A percentile compares a stretch with the other conserved stretches of the same genome.
phyloP scores from a whole-genome alignment of 2,329 filamentous ascomycete species.

The Aspergillus awamori region DNA sequence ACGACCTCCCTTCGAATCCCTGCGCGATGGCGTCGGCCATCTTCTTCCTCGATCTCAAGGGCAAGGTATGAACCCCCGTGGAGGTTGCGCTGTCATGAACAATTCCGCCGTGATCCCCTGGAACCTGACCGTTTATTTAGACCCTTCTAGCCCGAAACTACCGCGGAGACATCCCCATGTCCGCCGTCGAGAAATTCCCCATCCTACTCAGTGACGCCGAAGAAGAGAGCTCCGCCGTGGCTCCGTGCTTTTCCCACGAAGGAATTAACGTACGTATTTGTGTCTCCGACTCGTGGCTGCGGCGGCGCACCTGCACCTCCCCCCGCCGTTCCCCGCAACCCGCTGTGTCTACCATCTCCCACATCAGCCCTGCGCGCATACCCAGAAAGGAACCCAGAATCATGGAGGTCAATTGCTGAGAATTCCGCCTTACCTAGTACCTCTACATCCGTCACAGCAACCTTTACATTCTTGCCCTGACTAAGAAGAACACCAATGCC shows the following conservation, averaged over 20 bases:
- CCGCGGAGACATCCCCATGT: slow-evolving; percentile 98
- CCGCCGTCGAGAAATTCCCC: slow-evolving; percentile 96
- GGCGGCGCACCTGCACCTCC: slow-evolving; percentile 13
- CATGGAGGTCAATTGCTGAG: slow-evolving; percentile 7
- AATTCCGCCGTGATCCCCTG: slow-evolving; percentile 10
- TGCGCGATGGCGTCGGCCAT: slow-evolving; percentile 87
- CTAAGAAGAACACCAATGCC: slow-evolving; percentile 98
- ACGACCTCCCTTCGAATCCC: slow-evolving; percentile 18
- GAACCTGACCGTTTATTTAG: slow-evolving; percentile 52
- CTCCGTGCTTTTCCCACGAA: slow-evolving; percentile 96
- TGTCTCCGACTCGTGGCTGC: slow-evolving; percentile 2
- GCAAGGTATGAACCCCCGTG: slow-evolving; percentile 73
- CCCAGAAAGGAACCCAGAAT: background rate
- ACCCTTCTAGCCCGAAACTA: slow-evolving; percentile 99
- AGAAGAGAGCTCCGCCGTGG: slow-evolving; percentile 97
- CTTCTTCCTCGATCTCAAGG: slow-evolving; percentile 99
- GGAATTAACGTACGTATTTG: slow-evolving; percentile 81
- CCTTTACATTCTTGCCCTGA: slow-evolving; percentile 94
- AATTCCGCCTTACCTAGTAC: slow-evolving; percentile 62
- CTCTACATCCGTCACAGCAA: slow-evolving; percentile 99
- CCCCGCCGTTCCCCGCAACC: slow-evolving; percentile 24
- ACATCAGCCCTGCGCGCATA: background rate
- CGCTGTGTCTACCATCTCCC: background rate
- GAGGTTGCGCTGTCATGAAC: background rate
- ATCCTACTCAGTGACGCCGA: slow-evolving; percentile 95